Evolutionary conservation across 768 basidiomycete species (phyloP).

Genomic region (Suillus ampliporus): DNA sequence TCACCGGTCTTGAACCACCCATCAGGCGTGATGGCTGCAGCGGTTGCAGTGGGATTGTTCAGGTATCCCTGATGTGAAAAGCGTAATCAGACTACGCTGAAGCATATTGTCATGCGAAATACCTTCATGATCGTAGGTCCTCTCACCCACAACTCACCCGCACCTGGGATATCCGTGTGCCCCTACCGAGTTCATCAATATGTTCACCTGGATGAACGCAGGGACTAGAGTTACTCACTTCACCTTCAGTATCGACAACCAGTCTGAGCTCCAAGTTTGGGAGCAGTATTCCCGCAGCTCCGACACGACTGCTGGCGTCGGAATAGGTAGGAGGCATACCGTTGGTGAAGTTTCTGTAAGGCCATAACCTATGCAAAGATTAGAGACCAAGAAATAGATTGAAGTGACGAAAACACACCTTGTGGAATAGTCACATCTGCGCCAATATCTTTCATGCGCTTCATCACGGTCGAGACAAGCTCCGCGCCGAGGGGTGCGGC

Average conservation of each 20-base stretch:
- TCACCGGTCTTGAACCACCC: conserved; percentile 93
- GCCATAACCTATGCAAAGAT: conserved; percentile 60
- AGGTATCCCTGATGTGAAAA: conserved; percentile 65
- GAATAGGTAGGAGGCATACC: conserved; percentile 56
- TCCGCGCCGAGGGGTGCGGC: conserved; percentile 81
- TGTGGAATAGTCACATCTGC: conserved; percentile 51
- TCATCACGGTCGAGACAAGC: conserved; percentile 55
- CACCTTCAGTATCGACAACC: conserved; percentile 65
- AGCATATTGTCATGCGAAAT: background rate
- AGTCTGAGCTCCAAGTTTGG: conserved; percentile 80
- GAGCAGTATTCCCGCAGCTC: conserved; percentile 70
- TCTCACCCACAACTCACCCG: conserved; percentile 84
- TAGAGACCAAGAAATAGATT: background rate
- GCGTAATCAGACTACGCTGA: conserved; percentile 3
- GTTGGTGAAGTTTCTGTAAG: conserved; percentile 86
- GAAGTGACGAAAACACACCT: conserved; percentile 41
- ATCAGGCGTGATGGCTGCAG: conserved; percentile 68
- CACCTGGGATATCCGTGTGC: conserved; percentile 41
- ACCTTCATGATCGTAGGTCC: conserved; percentile 86
- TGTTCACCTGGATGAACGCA: background rate
- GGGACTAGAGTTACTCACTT: conserved; percentile 25
- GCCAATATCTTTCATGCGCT: conserved; percentile 48
- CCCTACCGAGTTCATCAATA: conserved; percentile 18
- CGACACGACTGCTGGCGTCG: conserved; percentile 54
- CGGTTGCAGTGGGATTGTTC: conserved; percentile 73